Evolutionary conservation across 176 grass and related monocot species (phyloP), one percentile per base, ranked within the genome.

Genomic region (Avena atlantica): DNA sequence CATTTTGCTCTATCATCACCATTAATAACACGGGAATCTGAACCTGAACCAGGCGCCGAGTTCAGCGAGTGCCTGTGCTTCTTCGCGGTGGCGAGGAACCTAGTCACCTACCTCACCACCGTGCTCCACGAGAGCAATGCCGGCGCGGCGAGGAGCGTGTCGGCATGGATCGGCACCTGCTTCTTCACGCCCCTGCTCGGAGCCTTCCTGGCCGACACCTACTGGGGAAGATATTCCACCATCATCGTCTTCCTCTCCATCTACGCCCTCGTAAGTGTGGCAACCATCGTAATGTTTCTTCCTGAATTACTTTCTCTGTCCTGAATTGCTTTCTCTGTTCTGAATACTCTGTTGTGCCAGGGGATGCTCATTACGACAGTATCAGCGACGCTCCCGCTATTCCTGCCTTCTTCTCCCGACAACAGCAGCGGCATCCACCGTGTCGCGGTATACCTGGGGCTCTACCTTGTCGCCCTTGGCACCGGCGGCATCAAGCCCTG

Each of bases 361-460:
- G 72, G 72, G 72, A 75, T 75, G 72, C 45, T 75, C 45, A 15
- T 75, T 25, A 75, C 48, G 72, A 75, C 72, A 51, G 12, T 75
- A 2, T 51, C 72, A 16, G 72, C 72, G 15, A 50, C 47, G 21
- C 47, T 75, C 24, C 72, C 72, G 4, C n/a, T 51, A 25, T 25
- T 51, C 12, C 7, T 51, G 12, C 47, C 72, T 1, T 27, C 45
- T 75, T 75, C 14, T 42, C 1, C 40, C 40, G 40, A 42, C 4
- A 8, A 9, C 72, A 75, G 3, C 72, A 75, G 21, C 7, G 47
- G 48, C 13, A 75, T 75, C 15, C 47, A 75, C 23, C 72, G 2
- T 5, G 21, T 50, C 72, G 13, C 13, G 3, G 72, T 75, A 3
- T 75, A 75, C 45, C 6, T 75, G 6, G 72, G 72, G 2, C 72